Evolutionary conservation across 495 filamentous ascomycete species (phyloP).

Genomic region (Penicillium odoratum): DNA sequence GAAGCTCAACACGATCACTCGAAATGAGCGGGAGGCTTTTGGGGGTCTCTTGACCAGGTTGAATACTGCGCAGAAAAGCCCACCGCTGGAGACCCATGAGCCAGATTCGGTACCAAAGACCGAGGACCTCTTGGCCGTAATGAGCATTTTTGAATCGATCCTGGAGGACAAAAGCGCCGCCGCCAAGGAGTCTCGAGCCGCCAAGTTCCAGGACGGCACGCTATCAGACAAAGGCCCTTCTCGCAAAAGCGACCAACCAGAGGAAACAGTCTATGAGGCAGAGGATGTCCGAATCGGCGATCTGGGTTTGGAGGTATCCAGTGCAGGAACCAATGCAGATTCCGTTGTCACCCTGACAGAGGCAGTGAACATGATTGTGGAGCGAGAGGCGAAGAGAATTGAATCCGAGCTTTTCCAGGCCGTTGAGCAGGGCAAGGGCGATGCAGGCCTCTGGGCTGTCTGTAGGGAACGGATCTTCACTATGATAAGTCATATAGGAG

Average conservation of each 20-base stretch:
- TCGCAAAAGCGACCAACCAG: not conserved
- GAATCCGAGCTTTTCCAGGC: constrained; percentile 28
- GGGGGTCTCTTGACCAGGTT: not conserved
- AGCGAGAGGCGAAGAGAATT: constrained; percentile 31
- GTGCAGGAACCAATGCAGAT: constrained; percentile 1
- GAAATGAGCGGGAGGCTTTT: constrained; percentile 20
- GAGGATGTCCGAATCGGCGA: not conserved
- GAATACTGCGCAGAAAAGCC: not conserved
- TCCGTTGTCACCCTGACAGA: constrained; percentile 19
- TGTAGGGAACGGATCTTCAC: constrained; percentile 70
- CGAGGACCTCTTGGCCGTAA: constrained; percentile 10
- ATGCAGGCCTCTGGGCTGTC: constrained; percentile 69
- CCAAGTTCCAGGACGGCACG: not conserved
- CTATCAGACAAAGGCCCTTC: not conserved
- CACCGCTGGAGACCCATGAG: constrained; percentile 10
- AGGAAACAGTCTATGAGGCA: not conserved
- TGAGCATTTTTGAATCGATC: not conserved
- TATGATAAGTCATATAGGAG: constrained; percentile 49
- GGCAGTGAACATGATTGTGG: constrained; percentile 30
- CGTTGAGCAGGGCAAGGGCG: constrained; percentile 50
- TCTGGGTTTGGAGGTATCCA: not conserved
- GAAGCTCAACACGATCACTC: constrained; percentile 21
- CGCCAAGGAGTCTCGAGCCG: not conserved
- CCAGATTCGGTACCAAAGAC: not conserved
- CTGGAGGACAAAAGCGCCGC: not conserved